A percentile compares a stretch with the other conserved stretches of the same genome.
Conservation (phyloP, 306 rosid species). For the Prunus campanulata region DNA sequence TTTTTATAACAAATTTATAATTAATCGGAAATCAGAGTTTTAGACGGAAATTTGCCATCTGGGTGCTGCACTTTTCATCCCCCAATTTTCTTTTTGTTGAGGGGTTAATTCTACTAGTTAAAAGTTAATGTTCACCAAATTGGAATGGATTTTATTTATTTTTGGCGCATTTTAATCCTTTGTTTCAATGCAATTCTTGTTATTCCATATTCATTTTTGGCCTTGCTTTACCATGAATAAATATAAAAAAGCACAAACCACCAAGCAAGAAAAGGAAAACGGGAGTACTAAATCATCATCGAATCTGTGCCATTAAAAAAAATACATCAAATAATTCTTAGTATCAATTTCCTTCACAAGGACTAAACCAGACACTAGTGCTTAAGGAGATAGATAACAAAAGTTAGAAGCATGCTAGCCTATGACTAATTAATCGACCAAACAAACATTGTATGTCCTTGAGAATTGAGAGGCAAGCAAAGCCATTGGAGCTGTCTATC, state of each 20-base stretch:
- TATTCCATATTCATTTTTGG: not conserved
- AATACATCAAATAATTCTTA: not conserved
- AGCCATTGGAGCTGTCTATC: slow-evolving; percentile 25
- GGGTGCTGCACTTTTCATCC: not conserved
- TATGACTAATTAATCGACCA: not conserved
- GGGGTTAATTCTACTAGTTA: not conserved
- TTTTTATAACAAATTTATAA: no score
- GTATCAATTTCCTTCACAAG: not conserved
- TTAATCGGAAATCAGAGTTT: not conserved
- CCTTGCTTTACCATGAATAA: not conserved
- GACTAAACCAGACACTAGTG: not conserved
- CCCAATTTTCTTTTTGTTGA: not conserved
- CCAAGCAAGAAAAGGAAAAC: not conserved
- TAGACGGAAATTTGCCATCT: not conserved
- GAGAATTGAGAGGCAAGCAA: not conserved
- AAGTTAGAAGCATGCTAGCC: not conserved
- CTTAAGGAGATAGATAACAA: not conserved
- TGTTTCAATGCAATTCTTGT: not conserved
- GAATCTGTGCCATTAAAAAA: not conserved
- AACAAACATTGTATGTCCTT: not conserved
- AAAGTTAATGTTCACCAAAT: not conserved
- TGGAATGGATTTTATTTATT: not conserved
- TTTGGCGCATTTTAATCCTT: not conserved
- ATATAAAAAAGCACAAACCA: not conserved
- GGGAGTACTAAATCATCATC: not conserved